These are phyloP conservation scores for Onygenales sp. DNA, from an alignment of 2,329 filamentous ascomycete species.

Conservation along the genomic window DNA sequence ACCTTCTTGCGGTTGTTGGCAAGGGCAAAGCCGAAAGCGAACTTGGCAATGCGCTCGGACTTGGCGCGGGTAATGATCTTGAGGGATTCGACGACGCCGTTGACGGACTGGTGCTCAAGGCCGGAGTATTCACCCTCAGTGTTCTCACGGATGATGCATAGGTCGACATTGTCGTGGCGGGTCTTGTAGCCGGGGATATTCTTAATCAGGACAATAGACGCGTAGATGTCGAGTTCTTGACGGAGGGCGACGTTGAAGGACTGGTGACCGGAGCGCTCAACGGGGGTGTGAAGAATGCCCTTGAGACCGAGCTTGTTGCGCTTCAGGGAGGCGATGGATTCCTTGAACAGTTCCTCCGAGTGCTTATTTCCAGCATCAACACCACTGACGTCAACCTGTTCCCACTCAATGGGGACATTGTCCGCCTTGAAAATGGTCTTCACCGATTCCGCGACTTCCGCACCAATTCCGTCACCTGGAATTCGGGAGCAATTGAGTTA, in stretches of 20 bases:
- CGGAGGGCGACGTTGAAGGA: conserved; percentile 99
- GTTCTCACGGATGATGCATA: conserved; percentile 99
- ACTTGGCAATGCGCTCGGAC: conserved; percentile 98
- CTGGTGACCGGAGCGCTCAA: conserved; percentile 93
- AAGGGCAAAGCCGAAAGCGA: conserved; percentile 93
- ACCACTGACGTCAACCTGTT: conserved; percentile 92
- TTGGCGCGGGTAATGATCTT: conserved; percentile 99
- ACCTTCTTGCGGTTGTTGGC: conserved; percentile 99
- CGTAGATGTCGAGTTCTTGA: conserved; percentile 99
- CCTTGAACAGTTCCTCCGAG: conserved; percentile 89
- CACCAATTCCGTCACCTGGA: conserved; percentile 83
- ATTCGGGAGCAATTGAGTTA: not conserved
- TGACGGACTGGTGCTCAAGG: conserved; percentile 95
- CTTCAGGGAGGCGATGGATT: conserved; percentile 89
- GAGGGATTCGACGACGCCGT: conserved; percentile 93
- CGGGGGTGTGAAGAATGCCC: conserved; percentile 96
- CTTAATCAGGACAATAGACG: conserved; percentile 95
- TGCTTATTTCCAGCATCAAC: conserved; percentile 76
- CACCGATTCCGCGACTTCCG: conserved; percentile 94
- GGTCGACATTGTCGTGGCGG: conserved; percentile 91
- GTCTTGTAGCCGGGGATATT: conserved; percentile 99
- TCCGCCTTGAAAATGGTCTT: conserved; percentile 99
- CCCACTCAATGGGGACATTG: conserved; percentile 97
- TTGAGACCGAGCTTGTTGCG: conserved; percentile 99
- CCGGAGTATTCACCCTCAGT: conserved; percentile 99